phyloP scores from a whole-genome alignment of 73 alveolate species.

The Symbiodinium natans region DNA sequence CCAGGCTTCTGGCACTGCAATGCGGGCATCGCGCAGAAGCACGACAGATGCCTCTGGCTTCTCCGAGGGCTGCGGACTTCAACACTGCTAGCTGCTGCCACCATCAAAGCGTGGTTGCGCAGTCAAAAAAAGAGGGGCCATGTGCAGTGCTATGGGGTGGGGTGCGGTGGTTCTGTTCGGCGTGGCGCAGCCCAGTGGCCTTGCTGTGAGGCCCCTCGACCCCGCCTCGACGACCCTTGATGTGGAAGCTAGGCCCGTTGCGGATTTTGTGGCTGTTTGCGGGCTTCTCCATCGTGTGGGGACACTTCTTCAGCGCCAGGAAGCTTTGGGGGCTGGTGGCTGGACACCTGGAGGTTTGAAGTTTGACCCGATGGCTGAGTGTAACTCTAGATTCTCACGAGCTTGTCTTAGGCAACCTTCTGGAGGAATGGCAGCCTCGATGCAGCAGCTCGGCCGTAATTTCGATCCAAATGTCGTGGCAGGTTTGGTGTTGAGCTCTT shows the following conservation, averaged over 20 bases:
- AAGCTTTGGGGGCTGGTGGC: not conserved
- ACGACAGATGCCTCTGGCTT: not conserved
- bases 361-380: no score
- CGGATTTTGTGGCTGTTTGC: not conserved
- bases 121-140: not conserved
- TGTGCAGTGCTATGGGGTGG: no score
- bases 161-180: no score
- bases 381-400: no score
- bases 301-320: not conserved
- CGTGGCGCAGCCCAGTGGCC: not conserved
- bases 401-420: not conserved
- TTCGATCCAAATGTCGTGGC: no score
- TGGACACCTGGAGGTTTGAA: not conserved
- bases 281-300: not conserved
- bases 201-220: not conserved
- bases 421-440: not conserved
- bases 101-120: not conserved
- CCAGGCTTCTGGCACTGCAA: not conserved
- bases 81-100: not conserved
- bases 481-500: no score
- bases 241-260: not conserved
- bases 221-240: not conserved
- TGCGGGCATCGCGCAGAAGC: not conserved
- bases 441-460: not conserved
- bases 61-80: not conserved